Evolutionary conservation across 768 basidiomycete species (phyloP).

Genomic region (Dioszegia crocea): DNA sequence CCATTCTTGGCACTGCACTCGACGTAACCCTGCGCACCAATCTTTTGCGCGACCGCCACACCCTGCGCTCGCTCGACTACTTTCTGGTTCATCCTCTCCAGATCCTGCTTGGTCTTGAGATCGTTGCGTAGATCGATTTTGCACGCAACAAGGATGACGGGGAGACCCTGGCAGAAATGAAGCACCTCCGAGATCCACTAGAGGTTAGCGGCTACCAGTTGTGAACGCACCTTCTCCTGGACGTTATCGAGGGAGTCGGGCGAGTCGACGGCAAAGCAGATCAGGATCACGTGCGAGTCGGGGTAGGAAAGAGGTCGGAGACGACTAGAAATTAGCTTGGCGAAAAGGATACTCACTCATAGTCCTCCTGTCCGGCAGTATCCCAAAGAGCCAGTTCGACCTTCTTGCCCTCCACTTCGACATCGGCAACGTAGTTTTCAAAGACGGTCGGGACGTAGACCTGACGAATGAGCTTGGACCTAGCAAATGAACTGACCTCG

Average conservation of each 20-base stretch:
- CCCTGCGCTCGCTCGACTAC: conserved; percentile 72
- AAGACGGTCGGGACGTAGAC: conserved; percentile 99
- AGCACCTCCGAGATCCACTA: conserved; percentile 99
- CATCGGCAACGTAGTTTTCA: conserved; percentile 99
- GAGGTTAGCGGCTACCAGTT: neutral
- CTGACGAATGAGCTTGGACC: conserved; percentile 52
- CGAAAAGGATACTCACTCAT: conserved; percentile 57
- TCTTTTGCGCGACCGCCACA: conserved; percentile 91
- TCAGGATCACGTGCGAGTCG: conserved; percentile 99
- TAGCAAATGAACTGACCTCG: conserved; percentile 27
- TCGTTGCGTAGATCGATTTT: conserved; percentile 98
- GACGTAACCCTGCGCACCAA: conserved; percentile 91
- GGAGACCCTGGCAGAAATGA: conserved; percentile 91
- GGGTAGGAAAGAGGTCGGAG: conserved; percentile 96
- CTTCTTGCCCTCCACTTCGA: conserved; percentile 96
- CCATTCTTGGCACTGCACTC: conserved; percentile 96
- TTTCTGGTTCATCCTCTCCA: conserved; percentile 87
- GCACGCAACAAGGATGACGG: conserved; percentile 96
- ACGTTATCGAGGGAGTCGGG: conserved; percentile 99
- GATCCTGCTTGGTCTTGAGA: conserved; percentile 84
- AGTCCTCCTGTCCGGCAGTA: conserved; percentile 99
- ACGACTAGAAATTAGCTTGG: conserved; percentile 52
- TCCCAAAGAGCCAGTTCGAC: conserved; percentile 99
- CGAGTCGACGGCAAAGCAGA: conserved; percentile 97
- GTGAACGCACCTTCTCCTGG: conserved; percentile 93